phyloP scores from a whole-genome alignment of 139 green algal species.

The Nannochloris sp. region DNA sequence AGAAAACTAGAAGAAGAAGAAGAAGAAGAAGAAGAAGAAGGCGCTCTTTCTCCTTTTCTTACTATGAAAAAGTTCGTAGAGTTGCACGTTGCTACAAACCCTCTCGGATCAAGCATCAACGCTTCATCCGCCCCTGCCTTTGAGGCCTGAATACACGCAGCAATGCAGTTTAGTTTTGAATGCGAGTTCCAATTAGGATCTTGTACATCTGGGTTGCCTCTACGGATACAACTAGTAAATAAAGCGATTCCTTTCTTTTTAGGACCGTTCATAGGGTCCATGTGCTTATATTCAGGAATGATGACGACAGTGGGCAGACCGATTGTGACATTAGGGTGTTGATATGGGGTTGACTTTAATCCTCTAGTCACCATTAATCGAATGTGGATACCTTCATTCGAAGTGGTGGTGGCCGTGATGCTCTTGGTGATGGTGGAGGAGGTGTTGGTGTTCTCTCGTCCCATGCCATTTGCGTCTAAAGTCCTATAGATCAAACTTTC shows the following conservation, averaged over 20 bases:
- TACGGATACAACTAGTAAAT: constrained; percentile 52
- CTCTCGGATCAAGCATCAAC: constrained; percentile 72
- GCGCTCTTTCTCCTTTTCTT: constrained; percentile 42
- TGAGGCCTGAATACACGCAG: constrained; percentile 69
- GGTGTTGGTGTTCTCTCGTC: not conserved
- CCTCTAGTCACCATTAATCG: constrained; percentile 61
- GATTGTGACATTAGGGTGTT: constrained; percentile 65
- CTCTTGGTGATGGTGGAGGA: no score
- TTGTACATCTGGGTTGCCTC: constrained; percentile 60
- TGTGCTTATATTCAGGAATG: constrained; percentile 66
- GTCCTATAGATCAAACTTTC: constrained; percentile 48
- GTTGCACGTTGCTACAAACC: constrained; percentile 84
- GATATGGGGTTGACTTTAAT: constrained; percentile 72
- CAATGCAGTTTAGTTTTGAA: constrained; percentile 77
- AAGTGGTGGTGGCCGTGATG: no score
- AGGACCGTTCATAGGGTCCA: constrained; percentile 4
- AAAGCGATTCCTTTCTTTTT: constrained; percentile 53
- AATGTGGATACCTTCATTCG: constrained; percentile 54
- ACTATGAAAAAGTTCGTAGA: constrained; percentile 76
- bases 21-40: no score
- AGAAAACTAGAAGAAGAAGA: constrained; percentile 28
- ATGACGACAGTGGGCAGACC: constrained; percentile 66
- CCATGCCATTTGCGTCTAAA: constrained; percentile 59
- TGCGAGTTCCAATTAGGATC: constrained; percentile 59
- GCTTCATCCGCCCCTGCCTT: constrained; percentile 57